Conservation (phyloP, 192 early-diverging fungal species). For the Gaertneriomyces semiglobifer region DNA sequence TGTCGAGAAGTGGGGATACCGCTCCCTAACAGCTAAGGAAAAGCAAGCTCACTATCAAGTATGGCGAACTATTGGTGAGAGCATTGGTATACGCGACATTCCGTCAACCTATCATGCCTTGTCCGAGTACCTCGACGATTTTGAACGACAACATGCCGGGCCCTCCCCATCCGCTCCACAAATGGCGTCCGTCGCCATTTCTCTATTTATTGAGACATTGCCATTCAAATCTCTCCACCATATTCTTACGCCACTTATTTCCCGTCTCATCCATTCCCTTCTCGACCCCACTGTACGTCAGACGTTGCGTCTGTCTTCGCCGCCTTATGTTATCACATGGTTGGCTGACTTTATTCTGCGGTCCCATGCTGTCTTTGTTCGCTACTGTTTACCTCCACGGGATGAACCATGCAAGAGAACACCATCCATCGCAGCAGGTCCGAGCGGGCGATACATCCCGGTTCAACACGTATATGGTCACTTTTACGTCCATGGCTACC, state of each 20-base stretch:
- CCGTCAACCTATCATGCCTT: conserved; percentile 14
- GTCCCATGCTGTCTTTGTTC: conserved; percentile 12
- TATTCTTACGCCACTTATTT: conserved; percentile 13
- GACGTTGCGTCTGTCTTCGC: conserved; percentile 7
- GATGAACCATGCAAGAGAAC: conserved; percentile 15
- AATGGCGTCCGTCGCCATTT: conserved; percentile 18
- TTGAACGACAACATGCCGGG: conserved; percentile 3
- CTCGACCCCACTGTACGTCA: conserved; percentile 15
- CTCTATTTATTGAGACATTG: conserved; percentile 20
- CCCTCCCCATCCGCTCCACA: neutral
- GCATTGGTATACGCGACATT: conserved; percentile 20
- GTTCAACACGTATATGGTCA: conserved; percentile 17
- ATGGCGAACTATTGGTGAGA: conserved; percentile 19
- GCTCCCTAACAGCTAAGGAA: conserved; percentile 14
- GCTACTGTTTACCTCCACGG: conserved; percentile 20
- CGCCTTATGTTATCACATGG: conserved; percentile 22
- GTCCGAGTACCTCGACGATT: conserved; percentile 12
- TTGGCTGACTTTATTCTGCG: conserved; percentile 20
- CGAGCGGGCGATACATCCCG: conserved; percentile 16
- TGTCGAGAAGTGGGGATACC: conserved; percentile 25
- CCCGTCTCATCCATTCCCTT: conserved; percentile 18
- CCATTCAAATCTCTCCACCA: conserved; percentile 24
- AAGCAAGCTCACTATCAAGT: conserved; percentile 27
- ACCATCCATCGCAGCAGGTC: conserved; percentile 8
- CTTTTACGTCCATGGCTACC: conserved; percentile 21